These are phyloP conservation scores for Pezizomycotina sp. DNA, from an alignment of 2,329 filamentous ascomycete genomes.

Conservation along the genomic window DNA sequence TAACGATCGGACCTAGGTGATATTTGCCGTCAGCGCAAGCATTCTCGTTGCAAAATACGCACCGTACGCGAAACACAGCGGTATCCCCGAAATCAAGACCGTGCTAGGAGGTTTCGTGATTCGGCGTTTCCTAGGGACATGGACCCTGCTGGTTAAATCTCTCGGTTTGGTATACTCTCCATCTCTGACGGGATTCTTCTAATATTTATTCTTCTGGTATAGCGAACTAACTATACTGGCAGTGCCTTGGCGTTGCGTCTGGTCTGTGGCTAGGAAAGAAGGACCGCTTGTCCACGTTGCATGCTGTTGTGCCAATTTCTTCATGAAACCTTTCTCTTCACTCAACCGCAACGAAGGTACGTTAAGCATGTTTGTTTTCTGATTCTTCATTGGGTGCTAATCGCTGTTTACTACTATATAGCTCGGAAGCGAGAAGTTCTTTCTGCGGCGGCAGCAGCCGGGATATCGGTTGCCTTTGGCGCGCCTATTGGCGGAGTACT, in stretches of 20 bases:
- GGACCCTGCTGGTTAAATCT: constrained; percentile 82
- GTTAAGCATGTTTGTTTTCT: constrained; percentile 10
- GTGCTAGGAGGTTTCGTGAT: constrained; percentile 90
- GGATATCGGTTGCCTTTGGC: constrained; percentile 86
- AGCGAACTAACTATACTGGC: constrained; percentile 24
- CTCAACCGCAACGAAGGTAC: constrained; percentile 75
- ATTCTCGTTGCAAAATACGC: constrained; percentile 71
- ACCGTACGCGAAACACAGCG: constrained; percentile 78
- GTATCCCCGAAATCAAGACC: constrained; percentile 96
- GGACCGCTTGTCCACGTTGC: constrained; percentile 89
- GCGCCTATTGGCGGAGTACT: constrained; percentile 86
- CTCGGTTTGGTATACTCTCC: constrained; percentile 52
- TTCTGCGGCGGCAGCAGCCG: constrained; percentile 78
- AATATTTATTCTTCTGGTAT: background rate
- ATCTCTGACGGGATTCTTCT: background rate
- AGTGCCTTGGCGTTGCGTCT: constrained; percentile 81
- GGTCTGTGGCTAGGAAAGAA: constrained; percentile 94
- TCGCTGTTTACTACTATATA: constrained; percentile 31
- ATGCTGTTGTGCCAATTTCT: constrained; percentile 86
- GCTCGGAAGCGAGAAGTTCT: constrained; percentile 85
- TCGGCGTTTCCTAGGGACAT: constrained; percentile 63
- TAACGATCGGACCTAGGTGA: constrained; percentile 36
- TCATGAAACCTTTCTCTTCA: constrained; percentile 72
- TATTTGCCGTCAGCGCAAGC: constrained; percentile 63
- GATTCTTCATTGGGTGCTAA: constrained; percentile 11